A percentile compares a stretch with the other conserved stretches of the same genome.
Evolutionary conservation across 768 basidiomycete species (phyloP).

Genomic region (Phlegmacium glaucopus): DNA sequence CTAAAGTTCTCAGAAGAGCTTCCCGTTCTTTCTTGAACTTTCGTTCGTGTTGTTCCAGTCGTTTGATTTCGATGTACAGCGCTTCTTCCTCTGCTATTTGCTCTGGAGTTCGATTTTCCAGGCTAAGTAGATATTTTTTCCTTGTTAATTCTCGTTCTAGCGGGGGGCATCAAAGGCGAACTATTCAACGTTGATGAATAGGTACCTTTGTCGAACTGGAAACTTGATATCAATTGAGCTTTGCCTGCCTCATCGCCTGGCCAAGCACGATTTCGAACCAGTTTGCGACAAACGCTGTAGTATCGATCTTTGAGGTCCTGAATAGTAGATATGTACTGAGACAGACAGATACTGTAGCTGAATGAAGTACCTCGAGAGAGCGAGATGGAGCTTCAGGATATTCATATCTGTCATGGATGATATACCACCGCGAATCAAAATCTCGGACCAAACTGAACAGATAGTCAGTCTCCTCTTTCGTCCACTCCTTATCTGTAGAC

Average conservation of each 20-base stretch:
- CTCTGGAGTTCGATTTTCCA: slow-evolving; percentile 85
- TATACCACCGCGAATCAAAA: slow-evolving; percentile 87
- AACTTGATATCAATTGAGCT: slow-evolving; percentile 61
- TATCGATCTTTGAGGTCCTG: slow-evolving; percentile 95
- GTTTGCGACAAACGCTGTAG: slow-evolving; percentile 84
- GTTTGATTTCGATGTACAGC: slow-evolving; percentile 87
- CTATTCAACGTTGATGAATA: not conserved
- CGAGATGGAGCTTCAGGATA: slow-evolving; percentile 52
- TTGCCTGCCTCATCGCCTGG: slow-evolving; percentile 75
- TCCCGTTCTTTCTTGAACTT: slow-evolving; percentile 87
- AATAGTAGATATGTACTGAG: not conserved
- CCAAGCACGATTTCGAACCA: slow-evolving; percentile 84
- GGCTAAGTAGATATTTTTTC: slow-evolving; percentile 80
- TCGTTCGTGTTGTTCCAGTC: slow-evolving; percentile 91
- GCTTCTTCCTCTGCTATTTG: slow-evolving; percentile 96
- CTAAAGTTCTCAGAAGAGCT: slow-evolving; percentile 77
- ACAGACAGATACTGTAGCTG: not conserved
- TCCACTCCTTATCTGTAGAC: slow-evolving; percentile 76
- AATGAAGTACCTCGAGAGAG: slow-evolving; percentile 62
- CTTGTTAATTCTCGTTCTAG: slow-evolving; percentile 84
- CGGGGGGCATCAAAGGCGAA: not conserved
- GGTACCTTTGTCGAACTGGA: slow-evolving; percentile 86
- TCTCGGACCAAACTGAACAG: slow-evolving; percentile 76
- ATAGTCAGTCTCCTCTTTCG: slow-evolving; percentile 91
- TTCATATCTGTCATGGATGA: slow-evolving; percentile 89